Evolutionary conservation across 306 rosid species (phyloP), one percentile per base, ranked within the genome.

Genomic region (Medicago arabica): DNA sequence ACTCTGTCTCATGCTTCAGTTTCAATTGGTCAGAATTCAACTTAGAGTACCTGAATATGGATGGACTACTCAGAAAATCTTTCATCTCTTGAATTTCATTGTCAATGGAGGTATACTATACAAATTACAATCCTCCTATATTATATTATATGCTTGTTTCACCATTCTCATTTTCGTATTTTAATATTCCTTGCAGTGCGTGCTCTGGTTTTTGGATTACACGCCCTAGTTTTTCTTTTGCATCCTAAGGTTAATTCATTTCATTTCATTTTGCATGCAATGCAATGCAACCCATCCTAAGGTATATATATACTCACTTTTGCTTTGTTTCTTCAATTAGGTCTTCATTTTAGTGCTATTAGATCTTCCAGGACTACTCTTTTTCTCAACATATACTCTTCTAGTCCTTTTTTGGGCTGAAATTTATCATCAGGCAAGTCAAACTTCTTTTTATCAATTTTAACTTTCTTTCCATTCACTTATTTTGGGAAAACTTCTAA

Each of bases 331-430:
- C 66, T 28, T 28, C 31, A 28, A 80, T 85, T 85, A 95, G 99
- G 97, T 87, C 4, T 71, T 92, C 36, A 67, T 84, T 72, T 86
- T 75, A 83, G 88, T 85, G 62, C 72, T 90, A 36, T 58, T 90
- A 84, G 93, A 95, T 81, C 91, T 95, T 50, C 99, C 99, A 0
- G 99, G 99, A 64, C 86, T 95, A 50, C 83, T 95, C 3, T 95
- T 95, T 82, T 92, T 95, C 89, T 88, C 98, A 13, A 90, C 98
- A 9, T 95, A 90, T 80, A 92, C 98, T 13, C 96, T 95, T 74
- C 86, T 95, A 43, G 99, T 87, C 75, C 97, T 95, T 74, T 95
- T 95, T 66, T 95, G 97, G 97, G 97, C 99, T 55, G 98, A 95
- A 85, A 95, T 95, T 74, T 90, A 95, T 87, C 91, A 92, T 74